phyloP scores from a whole-genome alignment of 352 stramenopile genomes.

The Globisporangium echinulatum region DNA sequence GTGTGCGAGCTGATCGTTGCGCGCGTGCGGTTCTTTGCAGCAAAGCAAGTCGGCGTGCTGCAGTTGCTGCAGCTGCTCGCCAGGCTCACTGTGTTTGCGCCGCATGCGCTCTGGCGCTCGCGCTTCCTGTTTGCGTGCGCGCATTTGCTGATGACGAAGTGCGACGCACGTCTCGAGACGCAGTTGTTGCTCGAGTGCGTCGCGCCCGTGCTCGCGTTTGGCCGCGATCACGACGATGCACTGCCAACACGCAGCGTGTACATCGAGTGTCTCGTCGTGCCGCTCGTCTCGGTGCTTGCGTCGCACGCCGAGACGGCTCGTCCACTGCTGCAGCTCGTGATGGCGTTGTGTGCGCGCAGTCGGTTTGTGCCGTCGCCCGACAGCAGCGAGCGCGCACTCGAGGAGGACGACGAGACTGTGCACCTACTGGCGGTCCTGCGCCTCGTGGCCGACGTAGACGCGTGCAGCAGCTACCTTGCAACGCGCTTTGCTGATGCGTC shows the following conservation, averaged over 20 bases:
- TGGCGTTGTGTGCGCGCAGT: conserved; percentile 20
- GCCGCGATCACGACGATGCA: conserved; percentile 2
- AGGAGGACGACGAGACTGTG: conserved; percentile 7
- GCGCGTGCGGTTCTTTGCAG: conserved; percentile 21
- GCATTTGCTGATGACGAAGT: conserved; percentile 26
- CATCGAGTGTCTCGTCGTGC: conserved; percentile 50
- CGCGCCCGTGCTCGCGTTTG: conserved; percentile 20
- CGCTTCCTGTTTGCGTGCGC: conserved; percentile 28
- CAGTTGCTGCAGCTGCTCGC: conserved; percentile 36
- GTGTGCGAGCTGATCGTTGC: conserved; percentile 10
- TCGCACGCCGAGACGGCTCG: conserved; percentile 21
- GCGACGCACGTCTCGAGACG: conserved; percentile 28
- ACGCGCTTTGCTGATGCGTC: conserved; percentile 23
- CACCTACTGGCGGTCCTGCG: conserved; percentile 28
- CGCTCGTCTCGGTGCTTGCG: conserved; percentile 40
- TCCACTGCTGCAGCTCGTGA: conserved; percentile 32
- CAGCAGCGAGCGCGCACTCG: not conserved
- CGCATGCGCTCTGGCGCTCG: conserved; percentile 29
- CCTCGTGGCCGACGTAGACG: conserved; percentile 18
- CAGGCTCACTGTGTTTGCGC: conserved; percentile 20
- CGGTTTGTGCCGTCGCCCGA: conserved; percentile 11
- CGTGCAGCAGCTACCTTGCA: conserved; percentile 26
- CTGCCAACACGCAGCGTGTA: conserved; percentile 27
- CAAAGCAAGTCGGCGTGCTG: conserved; percentile 25
- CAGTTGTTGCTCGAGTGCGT: conserved; percentile 36